phyloP scores from a whole-genome alignment of 2,329 filamentous ascomycete genomes.

The Clonostachys rosea region DNA sequence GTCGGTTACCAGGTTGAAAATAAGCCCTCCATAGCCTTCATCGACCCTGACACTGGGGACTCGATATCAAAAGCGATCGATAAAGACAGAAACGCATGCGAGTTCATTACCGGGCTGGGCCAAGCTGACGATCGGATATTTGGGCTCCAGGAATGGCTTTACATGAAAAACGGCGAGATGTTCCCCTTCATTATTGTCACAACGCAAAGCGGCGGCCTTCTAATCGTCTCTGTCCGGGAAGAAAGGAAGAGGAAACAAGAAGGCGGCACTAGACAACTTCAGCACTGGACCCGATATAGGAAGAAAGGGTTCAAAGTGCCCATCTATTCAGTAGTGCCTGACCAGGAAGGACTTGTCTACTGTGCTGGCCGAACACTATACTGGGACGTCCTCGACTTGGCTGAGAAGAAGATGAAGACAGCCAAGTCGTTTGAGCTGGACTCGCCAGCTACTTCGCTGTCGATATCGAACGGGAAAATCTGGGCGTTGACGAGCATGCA shows the following conservation, averaged over 20 bases:
- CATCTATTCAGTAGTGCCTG: slow-evolving; percentile 51
- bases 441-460: slow-evolving; percentile 46
- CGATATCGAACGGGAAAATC: slow-evolving; percentile 39
- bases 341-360: slow-evolving; percentile 51
- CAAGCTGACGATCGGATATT: slow-evolving; percentile 53
- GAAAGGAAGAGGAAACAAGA: slow-evolving; percentile 8
- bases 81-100: slow-evolving; percentile 15
- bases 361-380: slow-evolving; percentile 48
- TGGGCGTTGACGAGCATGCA: slow-evolving; percentile 47
- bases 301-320: slow-evolving; percentile 35
- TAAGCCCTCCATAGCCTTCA: slow-evolving; percentile 46
- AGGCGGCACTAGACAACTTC: slow-evolving; percentile 19
- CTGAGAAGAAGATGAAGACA: slow-evolving; percentile 44
- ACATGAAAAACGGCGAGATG: slow-evolving; percentile 47
- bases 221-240: slow-evolving; percentile 44
- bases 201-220: slow-evolving; percentile 46
- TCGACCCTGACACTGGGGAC: slow-evolving; percentile 49
- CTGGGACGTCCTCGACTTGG: slow-evolving; percentile 48
- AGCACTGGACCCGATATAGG: slow-evolving; percentile 50
- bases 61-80: slow-evolving; percentile 42
- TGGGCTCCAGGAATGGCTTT: slow-evolving; percentile 60
- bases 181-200: slow-evolving; percentile 62
- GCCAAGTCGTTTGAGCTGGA: slow-evolving; percentile 41
- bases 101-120: slow-evolving; percentile 48
- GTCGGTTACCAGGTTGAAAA: slow-evolving; percentile 41